phyloP scores from a whole-genome alignment of 176 grass and related monocot species.

The Musa itinerans region DNA sequence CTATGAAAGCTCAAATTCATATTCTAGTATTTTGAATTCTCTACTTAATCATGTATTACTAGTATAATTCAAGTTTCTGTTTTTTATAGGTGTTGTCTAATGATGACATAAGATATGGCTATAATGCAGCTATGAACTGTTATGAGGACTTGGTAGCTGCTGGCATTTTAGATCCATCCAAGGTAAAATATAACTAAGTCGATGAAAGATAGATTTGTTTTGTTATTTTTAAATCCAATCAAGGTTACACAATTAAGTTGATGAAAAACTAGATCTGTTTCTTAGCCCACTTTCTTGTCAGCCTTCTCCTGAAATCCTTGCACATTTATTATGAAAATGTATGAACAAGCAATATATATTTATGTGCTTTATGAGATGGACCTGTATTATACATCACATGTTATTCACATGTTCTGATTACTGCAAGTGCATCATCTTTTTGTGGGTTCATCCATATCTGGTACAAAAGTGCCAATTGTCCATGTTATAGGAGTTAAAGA shows the following conservation, averaged over 20 bases:
- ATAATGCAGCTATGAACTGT: slow-evolving; percentile 74
- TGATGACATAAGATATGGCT: slow-evolving; percentile 58
- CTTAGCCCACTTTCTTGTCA: neutral
- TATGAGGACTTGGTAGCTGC: slow-evolving; percentile 70
- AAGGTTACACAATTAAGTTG: no score
- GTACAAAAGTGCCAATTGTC: no score
- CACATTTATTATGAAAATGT: neutral
- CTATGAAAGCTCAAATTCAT: neutral
- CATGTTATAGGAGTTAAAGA: no score
- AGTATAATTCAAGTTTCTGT: slow-evolving; percentile 4
- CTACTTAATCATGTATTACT: neutral
- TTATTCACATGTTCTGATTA: no score
- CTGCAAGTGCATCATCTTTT: no score
- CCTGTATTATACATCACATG: no score
- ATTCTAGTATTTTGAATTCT: neutral
- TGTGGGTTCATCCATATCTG: no score
- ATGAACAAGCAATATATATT: neutral
- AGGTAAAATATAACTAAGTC: slow-evolving; percentile 27
- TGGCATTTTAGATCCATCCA: slow-evolving; percentile 84
- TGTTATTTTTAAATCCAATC: neutral
- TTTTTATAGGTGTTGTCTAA: slow-evolving; percentile 54
- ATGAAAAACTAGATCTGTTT: no score
- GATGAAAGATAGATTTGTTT: neutral
- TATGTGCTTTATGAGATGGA: neutral
- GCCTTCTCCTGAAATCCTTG: neutral